Base-by-base conservation (phyloP, 169 alveolate species). In the Theileria annulata region DNA sequence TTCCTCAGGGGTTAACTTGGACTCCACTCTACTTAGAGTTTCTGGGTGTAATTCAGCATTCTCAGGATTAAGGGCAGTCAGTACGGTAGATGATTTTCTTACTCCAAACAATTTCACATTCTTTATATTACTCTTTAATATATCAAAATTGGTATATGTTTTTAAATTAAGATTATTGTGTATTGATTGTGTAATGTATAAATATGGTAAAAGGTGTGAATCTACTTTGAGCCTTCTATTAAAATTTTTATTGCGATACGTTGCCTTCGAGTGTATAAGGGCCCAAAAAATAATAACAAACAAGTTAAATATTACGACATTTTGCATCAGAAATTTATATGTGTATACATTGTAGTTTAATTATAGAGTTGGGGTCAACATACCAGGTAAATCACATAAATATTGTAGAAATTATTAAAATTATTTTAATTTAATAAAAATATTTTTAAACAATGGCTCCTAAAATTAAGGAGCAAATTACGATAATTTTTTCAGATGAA, bases 11-110 rank as follows among this genome's bases (percentile, higher is more conserved):
- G 76, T 68, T 51, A 82, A 66, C 21, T 73, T 28, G 8, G 76
- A 58, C 23, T 82, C 86, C 9, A 82, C 86, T 0, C 31, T 19
- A 71, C 86, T 64, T 25, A 82, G 42, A 10, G 68, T 17, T 35
- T 63, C 77, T 5, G 89, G 89, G 71, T 82, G 86, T 51, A 82
- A 71, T 70, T 82, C 89, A 19, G 75, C 88, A 47, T 72, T 74
- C 72, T 80, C 77, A 8, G 82, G 79, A 58, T 80, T 80, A 10
- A 80, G 75, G 8, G 33, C 33, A 27, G 77, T 31, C 27, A 48
- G 15, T 4, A 47, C 28, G 8, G 78, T 17, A 12, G 13, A 42
- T 13, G 31, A n/a, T n/a, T n/a, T 72, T 15, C 37, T 28, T 3
- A n/a, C 51, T 62, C 25, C 33, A n/a, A 28, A 79, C 33, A 19